Conservation (phyloP, 108 stramenopile species). For the Nitzschia sp. region DNA sequence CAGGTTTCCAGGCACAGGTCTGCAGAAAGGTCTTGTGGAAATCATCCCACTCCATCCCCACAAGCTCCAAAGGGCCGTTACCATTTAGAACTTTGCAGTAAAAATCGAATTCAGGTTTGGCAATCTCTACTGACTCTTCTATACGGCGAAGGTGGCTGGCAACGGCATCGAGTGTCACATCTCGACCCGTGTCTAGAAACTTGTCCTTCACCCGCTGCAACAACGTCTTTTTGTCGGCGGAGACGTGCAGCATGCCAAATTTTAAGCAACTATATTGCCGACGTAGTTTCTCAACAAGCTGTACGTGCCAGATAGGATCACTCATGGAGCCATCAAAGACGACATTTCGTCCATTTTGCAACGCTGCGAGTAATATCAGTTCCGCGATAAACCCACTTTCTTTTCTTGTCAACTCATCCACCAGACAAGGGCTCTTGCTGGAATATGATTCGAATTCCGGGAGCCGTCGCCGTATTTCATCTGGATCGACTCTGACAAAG, state of each 20-base stretch:
- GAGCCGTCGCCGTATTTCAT: slow-evolving; percentile 68
- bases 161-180: slow-evolving; percentile 54
- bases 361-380: slow-evolving; percentile 48
- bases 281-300: slow-evolving; percentile 47
- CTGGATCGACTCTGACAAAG: slow-evolving; percentile 72
- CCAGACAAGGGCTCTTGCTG: slow-evolving; percentile 46
- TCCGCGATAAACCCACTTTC: slow-evolving; percentile 67
- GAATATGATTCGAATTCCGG: slow-evolving; percentile 77
- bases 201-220: slow-evolving; percentile 25
- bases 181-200: slow-evolving; percentile 43
- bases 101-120: slow-evolving; percentile 54
- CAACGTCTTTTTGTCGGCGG: slow-evolving; percentile 34
- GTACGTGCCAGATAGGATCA: slow-evolving; percentile 65
- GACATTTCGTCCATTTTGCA: slow-evolving; percentile 64
- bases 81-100: slow-evolving; percentile 54
- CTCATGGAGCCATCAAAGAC: slow-evolving; percentile 65
- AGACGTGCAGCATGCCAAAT: slow-evolving; percentile 53
- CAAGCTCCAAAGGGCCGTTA: slow-evolving; percentile 36
- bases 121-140: slow-evolving; percentile 49
- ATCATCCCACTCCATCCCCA: slow-evolving; percentile 53
- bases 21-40: slow-evolving; percentile 66
- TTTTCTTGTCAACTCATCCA: slow-evolving; percentile 56
- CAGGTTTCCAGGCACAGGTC: slow-evolving; percentile 52
- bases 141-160: slow-evolving; percentile 51
- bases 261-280: slow-evolving; percentile 33